phyloP scores from a whole-genome alignment of 441 rosid species.

The Erodium chrysanthum region DNA sequence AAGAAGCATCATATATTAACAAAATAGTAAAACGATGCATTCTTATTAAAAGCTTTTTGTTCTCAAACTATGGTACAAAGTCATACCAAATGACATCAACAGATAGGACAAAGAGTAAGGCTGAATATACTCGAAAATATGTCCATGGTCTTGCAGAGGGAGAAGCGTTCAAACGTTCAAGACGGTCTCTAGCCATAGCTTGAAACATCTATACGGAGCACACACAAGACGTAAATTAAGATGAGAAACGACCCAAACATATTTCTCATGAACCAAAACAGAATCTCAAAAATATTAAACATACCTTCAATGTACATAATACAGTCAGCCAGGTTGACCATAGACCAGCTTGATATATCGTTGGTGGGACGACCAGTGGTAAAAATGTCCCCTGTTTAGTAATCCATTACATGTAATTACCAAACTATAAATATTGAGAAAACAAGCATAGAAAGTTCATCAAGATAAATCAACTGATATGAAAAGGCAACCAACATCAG shows the following conservation, averaged over 20 bases:
- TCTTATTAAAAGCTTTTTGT: neutral
- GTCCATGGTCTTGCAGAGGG: conserved; percentile 85
- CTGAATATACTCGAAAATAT: conserved; percentile 83
- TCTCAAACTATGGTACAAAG: conserved; percentile 20
- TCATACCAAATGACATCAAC: conserved; percentile 69
- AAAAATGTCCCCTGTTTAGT: conserved; percentile 71
- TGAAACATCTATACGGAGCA: conserved; percentile 73
- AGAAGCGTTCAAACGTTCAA: conserved; percentile 88
- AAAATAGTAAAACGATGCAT: neutral
- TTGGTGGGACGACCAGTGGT: conserved; percentile 80
- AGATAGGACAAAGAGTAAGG: conserved; percentile 58
- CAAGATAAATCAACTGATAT: neutral
- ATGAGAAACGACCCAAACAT: neutral
- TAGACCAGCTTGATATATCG: conserved; percentile 67
- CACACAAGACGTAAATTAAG: neutral
- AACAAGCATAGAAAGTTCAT: conserved; percentile 1
- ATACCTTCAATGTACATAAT: conserved; percentile 83
- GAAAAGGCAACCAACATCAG: neutral
- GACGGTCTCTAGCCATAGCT: conserved; percentile 95
- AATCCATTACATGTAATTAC: conserved; percentile 10
- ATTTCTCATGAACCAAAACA: neutral
- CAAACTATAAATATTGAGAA: conserved; percentile 1
- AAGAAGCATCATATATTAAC: neutral
- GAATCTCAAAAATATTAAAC: conserved; percentile 54
- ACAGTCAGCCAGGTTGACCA: conserved; percentile 87